Evolutionary conservation across 257 asterid genomes (phyloP).

Genomic region (Jacaranda copaia): DNA sequence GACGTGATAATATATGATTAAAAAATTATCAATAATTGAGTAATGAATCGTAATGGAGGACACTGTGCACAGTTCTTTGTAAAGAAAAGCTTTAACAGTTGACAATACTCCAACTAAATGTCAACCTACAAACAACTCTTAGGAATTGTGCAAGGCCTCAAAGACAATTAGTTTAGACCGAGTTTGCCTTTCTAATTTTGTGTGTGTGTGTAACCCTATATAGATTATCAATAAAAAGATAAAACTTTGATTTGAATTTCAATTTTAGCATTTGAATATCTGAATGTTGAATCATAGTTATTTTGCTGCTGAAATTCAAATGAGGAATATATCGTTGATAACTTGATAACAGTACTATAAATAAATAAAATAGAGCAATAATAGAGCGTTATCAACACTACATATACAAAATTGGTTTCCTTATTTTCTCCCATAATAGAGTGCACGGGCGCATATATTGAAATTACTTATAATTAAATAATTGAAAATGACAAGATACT

Average conservation of each 20-base stretch:
- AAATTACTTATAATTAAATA: neutral
- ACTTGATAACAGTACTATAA: too few species aligned
- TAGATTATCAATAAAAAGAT: too few species aligned
- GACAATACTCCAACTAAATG: neutral
- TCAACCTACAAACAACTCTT: neutral
- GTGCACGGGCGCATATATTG: too few species aligned
- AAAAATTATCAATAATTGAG: slow-evolving; percentile 32
- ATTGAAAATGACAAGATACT: slow-evolving; percentile 49
- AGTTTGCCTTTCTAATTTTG: neutral
- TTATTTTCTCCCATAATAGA: slow-evolving; percentile 3
- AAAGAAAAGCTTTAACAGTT: neutral
- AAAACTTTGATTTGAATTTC: too few species aligned
- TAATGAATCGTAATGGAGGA: neutral
- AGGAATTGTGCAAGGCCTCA: neutral
- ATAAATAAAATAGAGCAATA: too few species aligned
- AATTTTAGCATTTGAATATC: too few species aligned
- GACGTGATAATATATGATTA: neutral
- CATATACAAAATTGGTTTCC: slow-evolving; percentile 34
- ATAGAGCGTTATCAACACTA: slow-evolving; percentile 22
- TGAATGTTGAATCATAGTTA: too few species aligned
- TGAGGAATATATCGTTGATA: too few species aligned
- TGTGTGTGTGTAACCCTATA: too few species aligned
- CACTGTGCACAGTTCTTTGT: neutral
- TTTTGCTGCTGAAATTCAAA: too few species aligned
- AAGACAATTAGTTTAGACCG: too few species aligned